Base-by-base conservation (phyloP, 1,284 basidiomycete species). In the Trichosporon sp. region DNA sequence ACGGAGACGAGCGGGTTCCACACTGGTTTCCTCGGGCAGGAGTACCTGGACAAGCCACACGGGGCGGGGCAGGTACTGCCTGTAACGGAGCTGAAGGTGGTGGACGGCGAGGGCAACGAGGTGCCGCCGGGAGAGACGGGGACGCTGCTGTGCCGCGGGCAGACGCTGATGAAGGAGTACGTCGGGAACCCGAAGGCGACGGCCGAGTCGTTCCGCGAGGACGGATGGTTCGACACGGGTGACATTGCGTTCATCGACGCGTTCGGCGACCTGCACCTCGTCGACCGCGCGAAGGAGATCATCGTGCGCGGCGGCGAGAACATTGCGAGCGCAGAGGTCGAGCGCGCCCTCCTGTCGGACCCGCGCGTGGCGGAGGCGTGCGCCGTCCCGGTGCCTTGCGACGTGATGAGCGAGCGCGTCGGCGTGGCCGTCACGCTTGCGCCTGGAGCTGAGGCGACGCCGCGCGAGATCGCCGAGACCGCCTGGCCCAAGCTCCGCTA, bases 221-320 rank as follows among this genome's bases (percentile, higher is more conserved):
- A 79, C 18, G 80, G 80, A 13, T 81, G 80, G 80, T 70, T 80
- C 9, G 76, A 81, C 72, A 78, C 80, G 15, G 80, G 80, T 12
- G 80, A 81, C 74, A 68, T 76, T 1, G 80, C 71, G 2, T 72
- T 62, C 51, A 64, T 78, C 13, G 76, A 80, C 64, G 66, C 74
- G 8, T 74, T 79, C 3, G 80, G 78, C 0, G 79, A 76, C 65
- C 35, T 81, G 29, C 78, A 75, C 62, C 78, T 81, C 69, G 73
- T 74, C 34, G 80, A 81, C 69, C 69, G 80, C 1, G 66, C 64
- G 0, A 70, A 70, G 65, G 68, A 66, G 62, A 75, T 81, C 53
- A 81, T 81, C 42, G 78, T 81, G 21, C 78, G 80, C 5, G 80
- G 80, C 18, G 80, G 80, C 6, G 80, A 81, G 68, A 81, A 81